Conservation (phyloP, 129 eudicot species). For the Solidago caesia region DNA sequence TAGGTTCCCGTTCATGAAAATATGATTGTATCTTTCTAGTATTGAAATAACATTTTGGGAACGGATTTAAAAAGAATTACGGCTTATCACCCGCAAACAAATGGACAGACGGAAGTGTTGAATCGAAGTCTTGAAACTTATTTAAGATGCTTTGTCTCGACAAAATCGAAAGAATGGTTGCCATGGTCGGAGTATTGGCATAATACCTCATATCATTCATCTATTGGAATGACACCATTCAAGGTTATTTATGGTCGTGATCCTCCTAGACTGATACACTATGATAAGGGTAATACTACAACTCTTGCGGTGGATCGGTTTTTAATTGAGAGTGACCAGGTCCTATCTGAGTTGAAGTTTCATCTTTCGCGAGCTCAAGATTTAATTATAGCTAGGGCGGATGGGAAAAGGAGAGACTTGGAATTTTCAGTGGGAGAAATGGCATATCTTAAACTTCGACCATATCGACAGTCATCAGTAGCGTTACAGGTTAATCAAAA, state of each 20-base stretch:
- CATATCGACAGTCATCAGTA: not conserved
- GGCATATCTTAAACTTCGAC: conserved; percentile 11
- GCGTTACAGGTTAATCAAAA: not conserved
- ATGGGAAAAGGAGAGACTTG: not conserved
- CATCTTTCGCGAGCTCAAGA: not conserved
- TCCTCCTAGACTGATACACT: not conserved
- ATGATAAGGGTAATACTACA: not conserved
- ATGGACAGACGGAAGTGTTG: not conserved
- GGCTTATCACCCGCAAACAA: not conserved
- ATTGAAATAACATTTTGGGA: not conserved
- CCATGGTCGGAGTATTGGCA: conserved; percentile 5
- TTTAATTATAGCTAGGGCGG: not conserved
- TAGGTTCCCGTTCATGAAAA: too few relatives aligned
- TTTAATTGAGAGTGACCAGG: not conserved
- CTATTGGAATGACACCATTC: not conserved
- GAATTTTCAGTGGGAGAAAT: not conserved
- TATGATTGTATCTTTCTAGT: too few relatives aligned
- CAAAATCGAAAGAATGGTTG: not conserved
- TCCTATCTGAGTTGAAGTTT: not conserved
- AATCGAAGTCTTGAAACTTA: not conserved
- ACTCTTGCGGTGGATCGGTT: not conserved
- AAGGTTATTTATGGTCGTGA: not conserved
- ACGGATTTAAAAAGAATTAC: not conserved
- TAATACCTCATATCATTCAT: conserved; percentile 1
- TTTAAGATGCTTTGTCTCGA: not conserved